Evolutionary conservation across 371 early-diverging fungal genomes (phyloP), one percentile per base, ranked within the genome.

Genomic region (Dentiscutata heterogama): DNA sequence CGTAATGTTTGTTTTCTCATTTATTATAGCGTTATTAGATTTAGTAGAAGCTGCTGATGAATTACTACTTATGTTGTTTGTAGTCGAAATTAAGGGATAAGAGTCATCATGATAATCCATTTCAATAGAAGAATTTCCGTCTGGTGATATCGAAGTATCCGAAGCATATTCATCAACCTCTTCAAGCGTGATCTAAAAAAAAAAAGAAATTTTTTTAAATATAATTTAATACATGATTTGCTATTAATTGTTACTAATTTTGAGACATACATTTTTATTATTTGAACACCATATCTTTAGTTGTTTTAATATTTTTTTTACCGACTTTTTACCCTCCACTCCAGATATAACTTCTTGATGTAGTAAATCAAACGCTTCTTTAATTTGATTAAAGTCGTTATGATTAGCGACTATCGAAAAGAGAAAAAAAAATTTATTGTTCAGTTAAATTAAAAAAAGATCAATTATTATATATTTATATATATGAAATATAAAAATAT

Each of bases 231-330:
- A 20, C 22, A 58, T 20, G 22, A 58, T 58, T 58, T 58, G 8
- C 3, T n/a, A 70, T 25, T n/a, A 3, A 46, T 56, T 18, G 1
- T 35, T 74, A 22, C 4, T 11, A n/a, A n/a, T n/a, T n/a, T 56
- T 18, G 1, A 13, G 39, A 56, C 76, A 11, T 18, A 75, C 76
- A 50, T 78, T 78, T 67, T 65, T 53, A 51, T 65, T 56, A 22
- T 18, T 72, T 29, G 27, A 16, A 42, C 60, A 56, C 79, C 79
- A 65, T 27, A 22, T 22, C 31, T 67, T 78, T 53, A 78, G 8
- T 29, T 78, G 79, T 60, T 78, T 78, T n/a, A 78, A 18, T 78
- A 78, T 78, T 60, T 78, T 78, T 31, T 78, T 78, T 53, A 60
- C 27, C 4, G 67, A 67, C 31, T 65, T 78, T 63, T 78, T 78